Percentiles rank a stretch among this genome's conserved stretches.
These are phyloP conservation scores for Acanthamoeba healyi DNA, from an alignment of 208 protist genomes.

Conservation along the genomic window DNA sequence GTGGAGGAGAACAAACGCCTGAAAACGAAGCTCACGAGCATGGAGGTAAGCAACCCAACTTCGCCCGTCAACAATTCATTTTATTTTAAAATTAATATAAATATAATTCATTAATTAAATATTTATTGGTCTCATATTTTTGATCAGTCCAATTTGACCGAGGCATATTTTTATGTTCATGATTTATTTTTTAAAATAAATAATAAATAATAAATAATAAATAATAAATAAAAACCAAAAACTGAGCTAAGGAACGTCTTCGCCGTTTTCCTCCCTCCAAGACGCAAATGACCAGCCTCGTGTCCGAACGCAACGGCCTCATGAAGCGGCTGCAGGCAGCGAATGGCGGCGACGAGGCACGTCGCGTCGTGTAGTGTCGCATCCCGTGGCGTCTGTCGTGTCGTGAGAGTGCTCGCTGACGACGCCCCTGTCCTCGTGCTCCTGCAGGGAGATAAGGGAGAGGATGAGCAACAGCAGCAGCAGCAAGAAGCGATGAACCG, in stretches of 20 bases:
- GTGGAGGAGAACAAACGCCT: slow-evolving; percentile 45
- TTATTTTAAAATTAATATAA: too few species aligned
- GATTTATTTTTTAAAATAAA: background rate
- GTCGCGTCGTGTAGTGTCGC: too few species aligned
- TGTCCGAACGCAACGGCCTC: background rate
- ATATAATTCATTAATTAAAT: too few species aligned
- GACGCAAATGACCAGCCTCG: background rate
- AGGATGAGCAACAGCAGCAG: background rate
- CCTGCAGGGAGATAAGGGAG: background rate
- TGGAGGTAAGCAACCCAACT: background rate
- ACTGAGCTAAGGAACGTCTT: background rate
- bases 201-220: background rate
- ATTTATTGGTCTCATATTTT: too few species aligned
- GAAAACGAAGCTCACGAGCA: background rate
- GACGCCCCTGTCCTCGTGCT: background rate
- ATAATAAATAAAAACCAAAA: background rate
- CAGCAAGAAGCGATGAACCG: background rate
- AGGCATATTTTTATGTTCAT: background rate
- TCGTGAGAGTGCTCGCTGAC: background rate
- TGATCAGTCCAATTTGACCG: too few species aligned
- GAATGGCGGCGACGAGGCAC: background rate
- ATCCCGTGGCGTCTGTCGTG: background rate
- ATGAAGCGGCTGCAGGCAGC: background rate
- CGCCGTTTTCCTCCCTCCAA: background rate
- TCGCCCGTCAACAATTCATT: background rate